Evolutionary conservation across 345 rosid genomes (phyloP), one percentile per base, ranked within the genome.

Genomic region (Salix suchowensis): DNA sequence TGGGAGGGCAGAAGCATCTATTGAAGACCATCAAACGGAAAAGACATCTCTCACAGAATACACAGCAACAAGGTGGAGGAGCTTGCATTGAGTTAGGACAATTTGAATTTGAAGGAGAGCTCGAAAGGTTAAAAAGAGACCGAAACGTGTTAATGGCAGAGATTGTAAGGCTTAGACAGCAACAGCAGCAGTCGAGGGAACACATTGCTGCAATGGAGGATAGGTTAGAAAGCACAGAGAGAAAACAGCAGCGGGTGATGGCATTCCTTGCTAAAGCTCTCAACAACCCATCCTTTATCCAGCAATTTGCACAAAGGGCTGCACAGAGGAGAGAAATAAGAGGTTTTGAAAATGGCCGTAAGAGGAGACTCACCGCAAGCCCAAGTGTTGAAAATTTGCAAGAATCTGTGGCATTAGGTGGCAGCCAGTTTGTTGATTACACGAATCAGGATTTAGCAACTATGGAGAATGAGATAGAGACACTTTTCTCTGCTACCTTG

Each of bases 1-100:
- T 91, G 50, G 88, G 94, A 68, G 98, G 97, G n/a, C 93, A 91
- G 72, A 89, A 81, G 81, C 93, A 91, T 64, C 88, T 95, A 19
- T n/a, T 93, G 75, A 93, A 90, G 87, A 85, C 74, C 54, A 93
- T 95, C 71, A 93, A 81, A 86, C 86, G 98, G 83, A 85, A 96
- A 79, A 79, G 97, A 67, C 78, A 90, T 66, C 71, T 87, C 9
- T 40, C 81, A 28, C 87, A 79, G 67, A 36, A 30, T 66, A 21
- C 42, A 1, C 91, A 80, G 24, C 88, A 86, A 40, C 87, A 78
- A 72, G 89, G 81, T 65, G 87, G 54, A 66, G 92, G 86, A 21
- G 72, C 87, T 37, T 95, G 96, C 12, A 68, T 89, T 40, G 97
- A 93, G 67, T 48, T 93, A 6, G 98, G 97, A 9, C 89, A 88